Percentiles rank a stretch among this genome's conserved stretches.
These are phyloP conservation scores for Trifolium repens DNA, from an alignment of 306 rosid genomes.

Conservation along the genomic window DNA sequence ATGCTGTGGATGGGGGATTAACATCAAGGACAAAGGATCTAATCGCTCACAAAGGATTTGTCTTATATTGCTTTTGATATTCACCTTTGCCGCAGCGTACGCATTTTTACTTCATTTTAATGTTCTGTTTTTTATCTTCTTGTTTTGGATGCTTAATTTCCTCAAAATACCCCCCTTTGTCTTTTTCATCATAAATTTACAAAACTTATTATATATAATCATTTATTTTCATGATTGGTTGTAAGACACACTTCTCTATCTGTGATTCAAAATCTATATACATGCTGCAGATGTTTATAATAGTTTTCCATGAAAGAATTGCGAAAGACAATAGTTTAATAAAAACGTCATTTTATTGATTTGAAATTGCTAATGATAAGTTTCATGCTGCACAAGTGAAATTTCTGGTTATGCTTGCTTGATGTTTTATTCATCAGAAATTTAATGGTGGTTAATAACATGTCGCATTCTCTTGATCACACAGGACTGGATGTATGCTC, in stretches of 20 bases:
- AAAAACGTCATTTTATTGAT: not conserved
- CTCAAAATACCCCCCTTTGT: not conserved
- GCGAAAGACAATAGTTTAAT: slow-evolving; percentile 12
- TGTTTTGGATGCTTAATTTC: slow-evolving; percentile 14
- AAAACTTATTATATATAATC: slow-evolving; percentile 7
- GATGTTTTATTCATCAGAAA: slow-evolving; percentile 4
- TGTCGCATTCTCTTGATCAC: slow-evolving; percentile 38
- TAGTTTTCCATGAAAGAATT: slow-evolving; percentile 8
- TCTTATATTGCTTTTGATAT: slow-evolving; percentile 67
- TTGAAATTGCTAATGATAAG: slow-evolving; percentile 7
- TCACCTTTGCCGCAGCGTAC: slow-evolving; percentile 88
- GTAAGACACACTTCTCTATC: not conserved
- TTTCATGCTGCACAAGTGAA: slow-evolving; percentile 16
- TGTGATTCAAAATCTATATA: not conserved
- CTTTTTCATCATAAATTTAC: not conserved
- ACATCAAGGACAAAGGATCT: slow-evolving; percentile 69
- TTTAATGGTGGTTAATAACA: slow-evolving; percentile 34
- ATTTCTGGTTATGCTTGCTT: slow-evolving; percentile 8
- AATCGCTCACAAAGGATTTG: slow-evolving; percentile 70
- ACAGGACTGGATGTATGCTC: slow-evolving; percentile 89
- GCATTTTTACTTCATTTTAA: slow-evolving; percentile 39
- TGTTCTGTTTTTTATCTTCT: slow-evolving; percentile 16
- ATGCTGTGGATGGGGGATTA: slow-evolving; percentile 90
- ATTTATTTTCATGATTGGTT: not conserved
- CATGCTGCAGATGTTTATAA: slow-evolving; percentile 1